Percentiles rank a stretch among this genome's conserved stretches.
These are phyloP conservation scores for Diaporthe aspalathi DNA, from an alignment of 2,329 filamentous ascomycete species.

Conservation along the genomic window DNA sequence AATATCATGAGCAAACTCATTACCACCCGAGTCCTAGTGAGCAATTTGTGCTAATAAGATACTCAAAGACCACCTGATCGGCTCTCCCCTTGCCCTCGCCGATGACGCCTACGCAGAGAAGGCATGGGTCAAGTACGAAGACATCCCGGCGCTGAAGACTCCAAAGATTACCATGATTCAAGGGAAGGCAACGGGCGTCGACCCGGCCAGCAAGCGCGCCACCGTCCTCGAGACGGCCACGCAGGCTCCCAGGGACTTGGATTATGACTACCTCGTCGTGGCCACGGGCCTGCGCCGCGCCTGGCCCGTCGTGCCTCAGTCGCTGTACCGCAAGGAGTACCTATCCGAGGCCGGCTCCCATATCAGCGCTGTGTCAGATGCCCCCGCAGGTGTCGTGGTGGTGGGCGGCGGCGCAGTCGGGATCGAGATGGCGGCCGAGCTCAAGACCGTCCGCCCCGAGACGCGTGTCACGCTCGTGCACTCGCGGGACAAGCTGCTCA, in stretches of 20 bases:
- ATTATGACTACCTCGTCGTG: constrained; percentile 82
- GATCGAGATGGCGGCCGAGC: constrained; percentile 83
- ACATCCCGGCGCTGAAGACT: constrained; percentile 74
- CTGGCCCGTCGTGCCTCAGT: constrained; percentile 80
- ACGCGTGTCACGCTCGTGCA: constrained; percentile 79
- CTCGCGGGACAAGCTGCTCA: constrained; percentile 76
- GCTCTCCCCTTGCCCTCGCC: constrained; percentile 77
- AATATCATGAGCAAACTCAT: not conserved
- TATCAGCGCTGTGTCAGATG: constrained; percentile 64
- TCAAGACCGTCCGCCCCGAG: constrained; percentile 74
- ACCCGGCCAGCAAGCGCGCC: constrained; percentile 69
- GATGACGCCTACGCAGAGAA: constrained; percentile 71
- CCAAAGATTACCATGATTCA: constrained; percentile 73
- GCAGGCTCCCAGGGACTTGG: constrained; percentile 54
- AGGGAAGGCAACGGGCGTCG: constrained; percentile 71
- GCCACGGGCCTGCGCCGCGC: constrained; percentile 76
- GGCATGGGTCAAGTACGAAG: constrained; percentile 76
- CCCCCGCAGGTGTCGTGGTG: constrained; percentile 75
- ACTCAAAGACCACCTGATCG: constrained; percentile 76
- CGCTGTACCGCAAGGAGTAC: constrained; percentile 70
- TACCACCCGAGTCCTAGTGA: not conserved
- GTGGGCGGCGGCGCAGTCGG: constrained; percentile 81
- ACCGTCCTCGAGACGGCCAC: constrained; percentile 63
- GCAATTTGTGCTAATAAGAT: not conserved
- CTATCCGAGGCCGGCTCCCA: constrained; percentile 71